Percentiles rank a stretch among this genome's conserved stretches.
Conservation (phyloP, 495 filamentous ascomycete genomes). For the Hapsidospora chrysogenum region DNA sequence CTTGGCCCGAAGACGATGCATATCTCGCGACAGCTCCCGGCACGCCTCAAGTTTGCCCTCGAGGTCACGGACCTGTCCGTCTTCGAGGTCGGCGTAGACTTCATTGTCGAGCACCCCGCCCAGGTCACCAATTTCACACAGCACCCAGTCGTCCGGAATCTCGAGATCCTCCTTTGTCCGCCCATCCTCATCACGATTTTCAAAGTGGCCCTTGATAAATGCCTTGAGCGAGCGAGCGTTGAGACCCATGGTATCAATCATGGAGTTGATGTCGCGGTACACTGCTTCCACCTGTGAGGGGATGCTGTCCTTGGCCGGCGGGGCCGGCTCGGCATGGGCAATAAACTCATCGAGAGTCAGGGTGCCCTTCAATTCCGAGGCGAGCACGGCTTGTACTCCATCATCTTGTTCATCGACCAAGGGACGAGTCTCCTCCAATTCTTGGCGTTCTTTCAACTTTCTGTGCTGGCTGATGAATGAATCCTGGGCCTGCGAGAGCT, state of each 20-base stretch:
- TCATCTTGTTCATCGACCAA: constrained; percentile 41
- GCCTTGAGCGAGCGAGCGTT: constrained; percentile 61
- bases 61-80: constrained; percentile 45
- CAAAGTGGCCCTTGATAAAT: constrained; percentile 49
- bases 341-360: constrained; percentile 40
- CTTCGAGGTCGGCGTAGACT: constrained; percentile 39
- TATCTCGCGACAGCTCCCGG: constrained; percentile 43
- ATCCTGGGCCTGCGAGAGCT: constrained; percentile 13
- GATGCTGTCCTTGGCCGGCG: constrained; percentile 42
- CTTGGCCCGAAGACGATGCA: constrained; percentile 49
- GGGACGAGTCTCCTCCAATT: constrained; percentile 27
- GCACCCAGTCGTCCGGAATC: constrained; percentile 44
- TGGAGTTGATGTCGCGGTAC: constrained; percentile 87
- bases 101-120: constrained; percentile 35
- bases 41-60: constrained; percentile 44
- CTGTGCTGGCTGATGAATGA: constrained; percentile 21
- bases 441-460: constrained; percentile 24
- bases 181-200: constrained; percentile 28
- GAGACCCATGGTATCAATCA: constrained; percentile 83
- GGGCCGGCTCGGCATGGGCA: constrained; percentile 48
- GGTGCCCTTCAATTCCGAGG: constrained; percentile 27
- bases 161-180: constrained; percentile 43
- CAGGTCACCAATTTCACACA: constrained; percentile 55
- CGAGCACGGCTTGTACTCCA: constrained; percentile 29
- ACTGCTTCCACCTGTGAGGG: constrained; percentile 69